Evolutionary conservation across 116 monocot genomes (phyloP).

Genomic region (Thalassia testudinum): DNA sequence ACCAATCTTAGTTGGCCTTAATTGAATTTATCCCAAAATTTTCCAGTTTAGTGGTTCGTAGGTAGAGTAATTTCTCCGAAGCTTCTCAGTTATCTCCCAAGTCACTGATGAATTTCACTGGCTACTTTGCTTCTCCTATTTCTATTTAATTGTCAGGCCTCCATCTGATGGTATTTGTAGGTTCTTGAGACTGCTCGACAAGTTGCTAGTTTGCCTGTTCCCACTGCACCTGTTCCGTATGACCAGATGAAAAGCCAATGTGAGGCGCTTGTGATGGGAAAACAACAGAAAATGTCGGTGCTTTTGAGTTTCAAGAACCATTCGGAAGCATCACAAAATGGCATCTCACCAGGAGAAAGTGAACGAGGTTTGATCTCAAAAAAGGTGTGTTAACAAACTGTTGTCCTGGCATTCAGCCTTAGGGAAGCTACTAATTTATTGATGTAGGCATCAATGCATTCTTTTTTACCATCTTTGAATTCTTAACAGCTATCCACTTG

Average conservation of each 20-base stretch:
- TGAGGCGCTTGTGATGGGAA: constrained; percentile 78
- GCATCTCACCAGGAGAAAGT: constrained; percentile 5
- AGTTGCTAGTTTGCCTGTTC: constrained; percentile 28
- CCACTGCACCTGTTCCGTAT: constrained; percentile 51
- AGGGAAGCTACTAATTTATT: neutral
- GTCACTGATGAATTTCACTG: no score
- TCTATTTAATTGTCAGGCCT: no score
- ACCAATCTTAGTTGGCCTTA: no score
- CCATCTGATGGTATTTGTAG: no score
- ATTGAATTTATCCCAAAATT: constrained; percentile 1
- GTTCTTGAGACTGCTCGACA: constrained; percentile 70
- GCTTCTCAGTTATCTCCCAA: no score
- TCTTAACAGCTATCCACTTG: no score
- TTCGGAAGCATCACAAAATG: neutral
- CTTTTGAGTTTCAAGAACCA: constrained; percentile 69
- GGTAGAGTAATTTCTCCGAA: no score
- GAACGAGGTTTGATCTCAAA: constrained; percentile 4
- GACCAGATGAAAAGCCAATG: constrained; percentile 92
- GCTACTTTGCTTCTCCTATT: no score
- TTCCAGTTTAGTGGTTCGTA: no score
- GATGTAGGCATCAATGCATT: neutral
- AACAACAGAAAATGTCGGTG: constrained; percentile 90
- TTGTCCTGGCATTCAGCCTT: no score
- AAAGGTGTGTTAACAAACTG: constrained; percentile 25
- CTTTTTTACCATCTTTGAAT: no score